A percentile compares a stretch with the other conserved stretches of the same genome.
phyloP scores from a whole-genome alignment of 2,329 filamentous ascomycete genomes.

The Botryotinia calthae region DNA sequence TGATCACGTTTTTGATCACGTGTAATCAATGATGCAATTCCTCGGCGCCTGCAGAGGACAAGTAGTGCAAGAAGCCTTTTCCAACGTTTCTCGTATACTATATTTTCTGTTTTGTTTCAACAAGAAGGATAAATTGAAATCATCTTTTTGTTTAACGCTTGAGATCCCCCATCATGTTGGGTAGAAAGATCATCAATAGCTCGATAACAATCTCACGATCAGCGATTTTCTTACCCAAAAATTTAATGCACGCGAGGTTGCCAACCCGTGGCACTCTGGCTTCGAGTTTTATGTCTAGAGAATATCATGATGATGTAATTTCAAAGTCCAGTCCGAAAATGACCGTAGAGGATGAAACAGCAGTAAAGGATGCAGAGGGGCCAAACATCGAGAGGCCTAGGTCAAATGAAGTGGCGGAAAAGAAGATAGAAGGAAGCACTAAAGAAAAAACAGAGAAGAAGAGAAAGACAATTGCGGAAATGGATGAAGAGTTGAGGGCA shows the following conservation, averaged over 20 bases:
- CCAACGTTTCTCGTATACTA: too few species aligned
- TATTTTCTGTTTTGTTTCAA: too few species aligned
- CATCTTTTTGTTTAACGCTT: too few species aligned
- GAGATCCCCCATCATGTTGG: background rate
- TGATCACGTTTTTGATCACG: too few species aligned
- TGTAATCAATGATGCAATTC: too few species aligned
- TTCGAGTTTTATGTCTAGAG: background rate
- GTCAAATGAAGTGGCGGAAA: background rate
- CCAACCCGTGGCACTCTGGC: background rate
- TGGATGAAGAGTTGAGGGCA: slow-evolving; percentile 63
- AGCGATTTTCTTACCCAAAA: background rate
- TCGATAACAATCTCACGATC: background rate
- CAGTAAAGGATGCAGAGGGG: background rate
- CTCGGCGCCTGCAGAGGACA: too few species aligned
- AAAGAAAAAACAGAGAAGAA: background rate
- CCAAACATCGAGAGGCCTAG: background rate
- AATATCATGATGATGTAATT: background rate
- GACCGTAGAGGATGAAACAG: too few species aligned
- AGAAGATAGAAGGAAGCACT: background rate
- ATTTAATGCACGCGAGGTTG: background rate
- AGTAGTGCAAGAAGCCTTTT: too few species aligned
- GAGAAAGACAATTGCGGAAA: slow-evolving; percentile 57
- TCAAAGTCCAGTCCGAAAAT: too few species aligned
- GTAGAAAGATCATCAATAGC: background rate
- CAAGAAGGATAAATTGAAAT: too few species aligned